Evolutionary conservation across 2,329 filamentous ascomycete species (phyloP).

Genomic region (Mycosphaerella sp.): DNA sequence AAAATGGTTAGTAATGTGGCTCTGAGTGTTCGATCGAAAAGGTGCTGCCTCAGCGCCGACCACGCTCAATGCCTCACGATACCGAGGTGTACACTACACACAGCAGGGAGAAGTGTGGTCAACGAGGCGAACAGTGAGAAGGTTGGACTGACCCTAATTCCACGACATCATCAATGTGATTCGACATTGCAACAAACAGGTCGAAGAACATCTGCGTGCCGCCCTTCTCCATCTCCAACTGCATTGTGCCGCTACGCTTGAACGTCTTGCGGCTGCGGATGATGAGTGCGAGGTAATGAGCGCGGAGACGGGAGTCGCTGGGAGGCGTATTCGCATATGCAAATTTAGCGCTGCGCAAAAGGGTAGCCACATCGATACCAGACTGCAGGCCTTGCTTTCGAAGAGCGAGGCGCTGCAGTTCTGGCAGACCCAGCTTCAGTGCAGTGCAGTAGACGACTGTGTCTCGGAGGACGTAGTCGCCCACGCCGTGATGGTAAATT

Average conservation of each 20-base stretch:
- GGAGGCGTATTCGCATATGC: conserved; percentile 94
- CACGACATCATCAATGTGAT: conserved; percentile 93
- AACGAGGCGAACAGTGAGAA: conserved; percentile 18
- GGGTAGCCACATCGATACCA: conserved; percentile 85
- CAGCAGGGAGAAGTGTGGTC: neutral
- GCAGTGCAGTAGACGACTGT: conserved; percentile 92
- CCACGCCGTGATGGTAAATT: conserved; percentile 67
- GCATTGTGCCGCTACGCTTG: conserved; percentile 97
- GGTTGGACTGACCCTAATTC: conserved; percentile 64
- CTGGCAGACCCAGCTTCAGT: conserved; percentile 82
- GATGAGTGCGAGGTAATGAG: conserved; percentile 94
- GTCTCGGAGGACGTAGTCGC: conserved; percentile 76
- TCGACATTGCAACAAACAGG: conserved; percentile 96
- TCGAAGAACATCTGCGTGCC: conserved; percentile 89
- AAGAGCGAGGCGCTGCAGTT: conserved; percentile 83
- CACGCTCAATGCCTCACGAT: neutral
- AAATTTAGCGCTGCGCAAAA: conserved; percentile 87
- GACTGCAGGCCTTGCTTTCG: conserved; percentile 91
- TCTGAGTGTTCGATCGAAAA: neutral
- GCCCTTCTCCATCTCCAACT: conserved; percentile 95
- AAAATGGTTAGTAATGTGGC: conserved; percentile 1
- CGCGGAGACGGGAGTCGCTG: conserved; percentile 83
- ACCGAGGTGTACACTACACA: neutral
- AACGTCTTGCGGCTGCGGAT: conserved; percentile 97
- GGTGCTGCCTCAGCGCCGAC: conserved; percentile 4